Evolutionary conservation across 257 asterid species (phyloP), one percentile per base, ranked within the genome.

Genomic region (Cinchona pubescens): DNA sequence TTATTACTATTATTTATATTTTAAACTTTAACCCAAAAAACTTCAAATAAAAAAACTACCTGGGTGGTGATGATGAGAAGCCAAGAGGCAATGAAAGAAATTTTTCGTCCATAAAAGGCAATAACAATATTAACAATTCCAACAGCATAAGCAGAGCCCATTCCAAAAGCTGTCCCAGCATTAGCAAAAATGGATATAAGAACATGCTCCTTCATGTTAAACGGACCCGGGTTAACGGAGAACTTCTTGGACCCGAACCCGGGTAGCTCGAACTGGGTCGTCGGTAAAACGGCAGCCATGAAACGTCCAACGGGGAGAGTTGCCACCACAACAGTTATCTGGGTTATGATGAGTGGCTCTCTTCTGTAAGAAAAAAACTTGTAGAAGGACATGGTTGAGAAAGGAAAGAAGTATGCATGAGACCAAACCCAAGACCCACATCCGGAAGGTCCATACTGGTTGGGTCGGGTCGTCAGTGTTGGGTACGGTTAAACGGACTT

Each of bases 401-500:
- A 92, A 92, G 0, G 97, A 90, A 58, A 90, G 90, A 10, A 90
- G 82, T 0, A 80, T 67, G 75, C 97, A 92, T 1, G 97, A 92
- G 43, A 88, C 1, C 0, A 92, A n/a, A 5, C 97, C 96, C 30
- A 92, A 75, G 29, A 79, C 56, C 97, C 97, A 92, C 96, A 92
- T 92, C 37, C 97, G 90, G 79, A 92, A 92, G 0, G 97, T 92
- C 97, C 97, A 92, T 85, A 92, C 86, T 19, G 93, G 92, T 1
- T 85, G 90, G 71, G 67, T 62, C 46, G 90, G 92, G 81, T 92
- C 95, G 78, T 90, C 97, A n/a, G 88, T 84, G 16, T 63, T 74
- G 49, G 89, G 86, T 1, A 88, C 97, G 53, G 96, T 91, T 43
- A 91, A 82, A 23, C 94, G 94, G 76, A 90, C 96, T 75, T 91